Evolutionary conservation across 2,329 filamentous ascomycete species (phyloP), one percentile per base, ranked within the genome.

Genomic region (Chrysosphaeria jannelii): DNA sequence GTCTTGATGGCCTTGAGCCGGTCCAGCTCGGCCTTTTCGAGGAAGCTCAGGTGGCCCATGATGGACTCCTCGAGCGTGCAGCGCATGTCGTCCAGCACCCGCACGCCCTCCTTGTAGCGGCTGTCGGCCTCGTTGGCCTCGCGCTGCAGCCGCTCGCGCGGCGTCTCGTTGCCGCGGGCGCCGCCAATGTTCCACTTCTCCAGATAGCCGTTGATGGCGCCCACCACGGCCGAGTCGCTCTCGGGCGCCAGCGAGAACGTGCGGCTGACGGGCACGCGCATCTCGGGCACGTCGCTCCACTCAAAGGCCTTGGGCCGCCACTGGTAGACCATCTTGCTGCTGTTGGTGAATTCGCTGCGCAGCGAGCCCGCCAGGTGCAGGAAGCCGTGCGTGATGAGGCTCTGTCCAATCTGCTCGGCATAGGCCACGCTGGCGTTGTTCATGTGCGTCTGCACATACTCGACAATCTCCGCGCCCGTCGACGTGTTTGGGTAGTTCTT

Each of bases 1-100:
- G 81, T 81, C 54, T 97, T 93, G 54, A 97, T 85, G 11, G 88
- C 85, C 53, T 89, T 93, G 23, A 97, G 56, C 30, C 88, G 64
- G 43, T 97, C 88, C 29, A 93, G 51, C 45, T 97, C 85, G 43
- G 85, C 97, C 30, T 81, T 75, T 51, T 97, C 85, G 46, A 97
- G 75, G 46, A 91, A 97, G 41, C 68, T 76, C 33, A 97, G 57
- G 39, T 93, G 79, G 23, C 81, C 57, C 31, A 89, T 64, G 41
- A 97, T 91, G 27, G 76, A 68, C 44, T 97, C 78, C 45, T 97
- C 85, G n/a, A 97, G 53, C 27, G 75, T 76, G 48, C 85, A 93
- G 20, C 85, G 66, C 38, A 93, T 57, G 34, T 75, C 65, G 40
- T 97, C 85, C 18, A 97, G 60, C 45, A 74, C 81, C 36, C 62